A percentile compares a stretch with the other conserved stretches of the same genome.
phyloP scores from a whole-genome alignment of 2,329 filamentous ascomycete genomes.

The Parastagonospora nodorum region DNA sequence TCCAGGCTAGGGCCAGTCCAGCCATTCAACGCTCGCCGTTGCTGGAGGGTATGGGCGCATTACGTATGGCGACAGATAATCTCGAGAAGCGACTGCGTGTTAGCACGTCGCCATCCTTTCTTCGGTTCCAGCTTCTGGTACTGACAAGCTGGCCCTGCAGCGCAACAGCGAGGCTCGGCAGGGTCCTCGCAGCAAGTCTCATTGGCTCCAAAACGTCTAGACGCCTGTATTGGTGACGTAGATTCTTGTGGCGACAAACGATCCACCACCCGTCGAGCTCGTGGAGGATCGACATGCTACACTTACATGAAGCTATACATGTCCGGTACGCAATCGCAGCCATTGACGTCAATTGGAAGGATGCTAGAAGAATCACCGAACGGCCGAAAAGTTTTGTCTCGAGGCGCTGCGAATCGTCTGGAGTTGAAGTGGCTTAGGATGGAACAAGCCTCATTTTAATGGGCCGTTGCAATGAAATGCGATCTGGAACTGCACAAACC shows the following conservation, averaged over 20 bases:
- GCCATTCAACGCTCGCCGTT: slow-evolving; percentile 28
- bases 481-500: slow-evolving; percentile 1
- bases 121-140: slow-evolving; percentile 10
- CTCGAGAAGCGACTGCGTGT: slow-evolving; percentile 2
- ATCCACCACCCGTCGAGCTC: slow-evolving; percentile 18
- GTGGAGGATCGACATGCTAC: slow-evolving; percentile 21
- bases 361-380: slow-evolving; percentile 14
- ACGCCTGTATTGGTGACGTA: slow-evolving; percentile 16
- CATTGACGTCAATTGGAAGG: slow-evolving; percentile 31
- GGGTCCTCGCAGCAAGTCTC: not conserved
- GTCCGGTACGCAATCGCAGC: slow-evolving; percentile 6
- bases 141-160: slow-evolving; percentile 6
- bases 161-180: slow-evolving; percentile 14
- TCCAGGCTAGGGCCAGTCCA: slow-evolving; percentile 11
- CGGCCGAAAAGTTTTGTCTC: not conserved
- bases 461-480: not conserved
- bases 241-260: slow-evolving; percentile 16
- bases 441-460: not conserved
- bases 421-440: not conserved
- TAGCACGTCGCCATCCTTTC: slow-evolving; percentile 2
- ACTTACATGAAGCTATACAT: not conserved
- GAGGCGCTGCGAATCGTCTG: not conserved
- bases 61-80: slow-evolving; percentile 29
- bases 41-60: slow-evolving; percentile 17
- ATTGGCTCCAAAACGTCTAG: not conserved